Evolutionary conservation across 1,284 basidiomycete genomes (phyloP).

Genomic region (Xanthoconium separans): DNA sequence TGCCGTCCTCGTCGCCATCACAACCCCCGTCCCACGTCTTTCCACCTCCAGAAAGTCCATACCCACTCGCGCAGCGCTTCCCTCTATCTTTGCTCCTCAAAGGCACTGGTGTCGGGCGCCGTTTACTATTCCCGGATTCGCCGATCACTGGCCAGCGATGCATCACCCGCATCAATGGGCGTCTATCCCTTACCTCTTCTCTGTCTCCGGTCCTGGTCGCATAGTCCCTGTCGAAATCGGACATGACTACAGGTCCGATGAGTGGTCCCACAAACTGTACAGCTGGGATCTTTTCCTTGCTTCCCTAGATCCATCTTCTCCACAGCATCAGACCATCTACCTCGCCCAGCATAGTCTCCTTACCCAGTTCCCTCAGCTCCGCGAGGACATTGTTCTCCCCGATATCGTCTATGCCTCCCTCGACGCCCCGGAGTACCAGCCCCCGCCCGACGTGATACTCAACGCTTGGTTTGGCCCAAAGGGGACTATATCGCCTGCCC

Average conservation of each 20-base stretch:
- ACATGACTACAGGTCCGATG: slow-evolving; percentile 73
- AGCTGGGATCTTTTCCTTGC: slow-evolving; percentile 75
- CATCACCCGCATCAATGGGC: slow-evolving; percentile 53
- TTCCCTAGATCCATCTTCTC: slow-evolving; percentile 45
- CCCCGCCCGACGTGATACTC: slow-evolving; percentile 71
- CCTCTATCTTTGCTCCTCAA: slow-evolving; percentile 58
- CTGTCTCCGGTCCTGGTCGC: slow-evolving; percentile 72
- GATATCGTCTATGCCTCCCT: slow-evolving; percentile 84
- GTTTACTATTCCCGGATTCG: slow-evolving; percentile 71
- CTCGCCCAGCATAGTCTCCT: slow-evolving; percentile 90
- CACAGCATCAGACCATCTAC: slow-evolving; percentile 54
- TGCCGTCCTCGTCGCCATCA: slow-evolving; percentile 16
- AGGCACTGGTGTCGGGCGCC: slow-evolving; percentile 46
- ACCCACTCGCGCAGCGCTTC: slow-evolving; percentile 41
- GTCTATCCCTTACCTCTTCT: slow-evolving; percentile 65
- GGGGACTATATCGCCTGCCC: slow-evolving; percentile 81
- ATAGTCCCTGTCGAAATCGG: slow-evolving; percentile 92
- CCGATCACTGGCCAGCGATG: slow-evolving; percentile 70
- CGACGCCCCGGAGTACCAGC: slow-evolving; percentile 52
- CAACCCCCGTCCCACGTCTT: slow-evolving; percentile 12
- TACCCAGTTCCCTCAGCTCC: slow-evolving; percentile 79
- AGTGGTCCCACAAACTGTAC: slow-evolving; percentile 85
- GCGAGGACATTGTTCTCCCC: slow-evolving; percentile 74
- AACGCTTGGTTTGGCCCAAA: slow-evolving; percentile 90
- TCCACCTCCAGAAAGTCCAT: slow-evolving; percentile 34